phyloP scores from a whole-genome alignment of 2,329 filamentous ascomycete genomes.

The Talaromyces sp. region DNA sequence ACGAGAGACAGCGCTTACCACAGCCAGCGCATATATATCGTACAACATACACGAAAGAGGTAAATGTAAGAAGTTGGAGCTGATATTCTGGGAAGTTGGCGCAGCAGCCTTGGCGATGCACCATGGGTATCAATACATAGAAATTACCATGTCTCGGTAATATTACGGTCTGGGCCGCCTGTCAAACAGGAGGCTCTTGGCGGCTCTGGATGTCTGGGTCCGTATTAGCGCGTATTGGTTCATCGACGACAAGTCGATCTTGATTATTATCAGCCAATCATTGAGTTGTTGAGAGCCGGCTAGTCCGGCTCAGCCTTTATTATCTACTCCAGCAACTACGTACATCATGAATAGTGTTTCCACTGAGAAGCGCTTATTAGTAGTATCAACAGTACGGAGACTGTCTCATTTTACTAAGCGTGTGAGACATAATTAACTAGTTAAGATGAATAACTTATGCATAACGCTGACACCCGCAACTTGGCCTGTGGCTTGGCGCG shows the following conservation, averaged over 20 bases:
- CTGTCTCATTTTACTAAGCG: background rate
- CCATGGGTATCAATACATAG: background rate
- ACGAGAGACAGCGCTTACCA: background rate
- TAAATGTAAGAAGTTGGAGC: background rate
- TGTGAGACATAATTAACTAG: constrained; percentile 3
- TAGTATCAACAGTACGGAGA: background rate
- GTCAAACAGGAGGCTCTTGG: background rate
- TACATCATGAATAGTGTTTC: background rate
- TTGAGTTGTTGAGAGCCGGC: background rate
- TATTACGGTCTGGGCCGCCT: background rate
- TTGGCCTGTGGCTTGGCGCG: background rate
- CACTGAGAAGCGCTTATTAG: background rate
- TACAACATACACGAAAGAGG: background rate
- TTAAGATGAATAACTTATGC: background rate
- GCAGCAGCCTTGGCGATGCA: constrained; percentile 18
- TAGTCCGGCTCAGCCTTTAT: background rate
- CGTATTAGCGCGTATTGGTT: background rate
- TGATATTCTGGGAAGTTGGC: constrained; percentile 7
- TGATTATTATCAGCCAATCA: background rate
- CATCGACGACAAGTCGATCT: background rate
- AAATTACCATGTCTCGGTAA: background rate
- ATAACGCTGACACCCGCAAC: background rate
- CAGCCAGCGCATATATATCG: background rate
- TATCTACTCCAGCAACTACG: background rate
- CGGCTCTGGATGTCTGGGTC: background rate